Evolutionary conservation across 768 basidiomycete genomes (phyloP).

Genomic region (Hypsizygus marmoreus): DNA sequence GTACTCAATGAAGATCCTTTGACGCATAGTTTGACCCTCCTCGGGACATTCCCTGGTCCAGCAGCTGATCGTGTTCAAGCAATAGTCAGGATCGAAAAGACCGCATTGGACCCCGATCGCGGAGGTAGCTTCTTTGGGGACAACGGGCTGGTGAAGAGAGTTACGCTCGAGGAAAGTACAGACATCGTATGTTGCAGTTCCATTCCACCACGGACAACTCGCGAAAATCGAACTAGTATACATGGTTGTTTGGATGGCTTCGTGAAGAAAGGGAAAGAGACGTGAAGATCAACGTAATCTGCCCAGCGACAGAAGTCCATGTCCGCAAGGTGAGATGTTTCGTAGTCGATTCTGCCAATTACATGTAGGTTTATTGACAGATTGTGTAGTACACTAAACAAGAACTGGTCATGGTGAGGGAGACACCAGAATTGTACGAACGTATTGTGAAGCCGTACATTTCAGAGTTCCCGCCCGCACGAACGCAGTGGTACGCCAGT

Average conservation of each 20-base stretch:
- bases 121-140: conserved; percentile 39
- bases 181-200: conserved; percentile 59
- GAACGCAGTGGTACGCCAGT: conserved; percentile 74
- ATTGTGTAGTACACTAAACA: conserved; percentile 72
- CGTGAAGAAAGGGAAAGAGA: conserved; percentile 51
- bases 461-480: conserved; percentile 64
- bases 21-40: conserved; percentile 61
- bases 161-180: conserved; percentile 56
- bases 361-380: not conserved
- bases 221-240: conserved; percentile 56
- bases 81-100: conserved; percentile 80
- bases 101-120: conserved; percentile 54
- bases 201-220: not conserved
- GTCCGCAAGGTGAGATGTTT: conserved; percentile 66
- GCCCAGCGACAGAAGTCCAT: conserved; percentile 88
- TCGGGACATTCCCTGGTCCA: conserved; percentile 60
- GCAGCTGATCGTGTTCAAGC: conserved; percentile 41
- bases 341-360: not conserved
- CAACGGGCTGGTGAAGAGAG: conserved; percentile 39
- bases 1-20: conserved; percentile 64
- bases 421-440: conserved; percentile 80
- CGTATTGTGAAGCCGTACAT: conserved; percentile 80
- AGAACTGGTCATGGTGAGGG: conserved; percentile 67
- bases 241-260: conserved; percentile 79
- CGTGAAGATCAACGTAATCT: conserved; percentile 82